A percentile compares a stretch with the other conserved stretches of the same genome.
Evolutionary conservation across 768 basidiomycete genomes (phyloP).

Genomic region (Suillus occidentalis): DNA sequence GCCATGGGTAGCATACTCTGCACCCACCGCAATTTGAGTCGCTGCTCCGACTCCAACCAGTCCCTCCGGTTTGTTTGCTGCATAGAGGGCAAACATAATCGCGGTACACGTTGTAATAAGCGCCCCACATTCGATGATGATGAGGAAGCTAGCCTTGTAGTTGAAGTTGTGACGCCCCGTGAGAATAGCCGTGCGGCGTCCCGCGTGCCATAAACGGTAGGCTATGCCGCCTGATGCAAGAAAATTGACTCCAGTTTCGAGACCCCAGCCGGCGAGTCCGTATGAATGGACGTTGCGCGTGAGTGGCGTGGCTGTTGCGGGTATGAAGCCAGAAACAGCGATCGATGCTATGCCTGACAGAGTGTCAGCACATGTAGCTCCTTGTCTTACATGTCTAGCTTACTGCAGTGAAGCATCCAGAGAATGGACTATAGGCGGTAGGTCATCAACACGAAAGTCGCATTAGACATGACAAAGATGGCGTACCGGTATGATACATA

Average conservation of each 20-base stretch:
- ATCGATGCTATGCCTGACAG: slow-evolving; percentile 13
- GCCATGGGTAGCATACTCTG: neutral
- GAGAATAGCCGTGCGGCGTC: slow-evolving; percentile 8
- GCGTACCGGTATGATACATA: slow-evolving; percentile 21
- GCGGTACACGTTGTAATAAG: slow-evolving; percentile 12
- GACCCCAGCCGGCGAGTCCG: slow-evolving; percentile 15
- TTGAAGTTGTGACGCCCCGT: slow-evolving; percentile 10
- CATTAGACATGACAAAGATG: neutral
- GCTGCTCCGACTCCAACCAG: slow-evolving; percentile 11
- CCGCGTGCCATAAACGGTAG: slow-evolving; percentile 14
- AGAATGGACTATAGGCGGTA: slow-evolving; percentile 12
- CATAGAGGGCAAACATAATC: slow-evolving; percentile 15
- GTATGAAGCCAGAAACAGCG: slow-evolving; percentile 19
- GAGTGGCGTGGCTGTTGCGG: slow-evolving; percentile 8
- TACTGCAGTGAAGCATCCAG: slow-evolving; percentile 19
- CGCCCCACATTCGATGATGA: slow-evolving; percentile 21
- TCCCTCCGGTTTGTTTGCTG: neutral
- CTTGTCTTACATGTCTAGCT: neutral
- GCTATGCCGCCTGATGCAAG: slow-evolving; percentile 18
- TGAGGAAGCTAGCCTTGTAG: slow-evolving; percentile 15
- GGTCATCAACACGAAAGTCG: neutral
- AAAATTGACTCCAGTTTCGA: slow-evolving; percentile 17
- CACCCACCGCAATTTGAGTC: slow-evolving; percentile 20
- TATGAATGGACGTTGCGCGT: neutral
- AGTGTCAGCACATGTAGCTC: neutral